A percentile compares a stretch with the other conserved stretches of the same genome.
phyloP scores from a whole-genome alignment of 345 rosid genomes.

The Hibiscus syriacus region DNA sequence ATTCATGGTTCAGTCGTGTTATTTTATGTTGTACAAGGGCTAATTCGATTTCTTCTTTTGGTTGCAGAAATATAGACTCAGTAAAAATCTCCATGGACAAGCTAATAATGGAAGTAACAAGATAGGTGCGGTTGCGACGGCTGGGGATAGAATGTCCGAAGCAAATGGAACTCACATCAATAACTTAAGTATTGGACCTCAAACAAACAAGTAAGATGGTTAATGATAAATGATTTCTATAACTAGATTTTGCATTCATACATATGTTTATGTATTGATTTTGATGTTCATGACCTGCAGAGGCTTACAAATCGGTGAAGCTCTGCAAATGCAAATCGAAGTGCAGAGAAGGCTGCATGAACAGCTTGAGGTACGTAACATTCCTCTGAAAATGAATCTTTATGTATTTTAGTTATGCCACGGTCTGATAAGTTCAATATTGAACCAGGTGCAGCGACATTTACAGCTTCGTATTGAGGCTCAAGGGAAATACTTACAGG shows the following conservation, averaged over 20 bases:
- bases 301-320: constrained; percentile 62
- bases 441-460: constrained; percentile 80
- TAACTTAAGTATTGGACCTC: constrained; percentile 52
- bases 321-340: constrained; percentile 87
- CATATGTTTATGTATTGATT: constrained; percentile 3
- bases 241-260: not conserved
- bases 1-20: not conserved
- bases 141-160: constrained; percentile 50
- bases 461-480: constrained; percentile 89
- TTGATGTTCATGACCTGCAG: constrained; percentile 27
- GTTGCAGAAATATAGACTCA: constrained; percentile 82
- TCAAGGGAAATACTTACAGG: constrained; percentile 85
- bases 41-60: constrained; percentile 8
- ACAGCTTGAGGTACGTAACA: constrained; percentile 73
- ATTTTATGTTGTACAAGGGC: not conserved
- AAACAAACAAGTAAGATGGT: constrained; percentile 64
- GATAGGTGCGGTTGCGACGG: constrained; percentile 41
- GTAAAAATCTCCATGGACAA: constrained; percentile 88
- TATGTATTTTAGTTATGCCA: no score
- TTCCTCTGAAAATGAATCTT: not conserved
- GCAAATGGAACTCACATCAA: constrained; percentile 43
- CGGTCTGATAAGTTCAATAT: not conserved
- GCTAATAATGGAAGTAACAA: constrained; percentile 51
- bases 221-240: not conserved
- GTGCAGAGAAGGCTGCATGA: constrained; percentile 89